Percentiles rank a stretch among this genome's conserved stretches.
Evolutionary conservation across 768 basidiomycete species (phyloP).

Genomic region (Naganishia onofrii): DNA sequence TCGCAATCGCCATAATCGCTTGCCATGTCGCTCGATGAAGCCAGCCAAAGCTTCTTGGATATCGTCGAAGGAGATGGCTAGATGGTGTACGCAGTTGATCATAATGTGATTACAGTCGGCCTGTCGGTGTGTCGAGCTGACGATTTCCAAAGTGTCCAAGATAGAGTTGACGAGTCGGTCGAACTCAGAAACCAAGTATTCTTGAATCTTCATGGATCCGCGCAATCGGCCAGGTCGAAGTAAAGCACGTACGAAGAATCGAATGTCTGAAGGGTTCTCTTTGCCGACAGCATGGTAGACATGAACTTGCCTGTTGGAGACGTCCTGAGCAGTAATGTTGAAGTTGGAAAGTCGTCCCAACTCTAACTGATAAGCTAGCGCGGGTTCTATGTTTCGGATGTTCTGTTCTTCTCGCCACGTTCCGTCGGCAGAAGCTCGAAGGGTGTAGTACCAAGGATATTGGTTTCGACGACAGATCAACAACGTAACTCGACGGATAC

Average conservation of each 20-base stretch:
- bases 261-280: conserved; percentile 94
- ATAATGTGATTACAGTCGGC: conserved; percentile 98
- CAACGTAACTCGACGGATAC: conserved; percentile 87
- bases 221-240: conserved; percentile 91
- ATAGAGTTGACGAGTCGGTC: conserved; percentile 92
- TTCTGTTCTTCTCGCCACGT: conserved; percentile 90
- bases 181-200: conserved; percentile 97
- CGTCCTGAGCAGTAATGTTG: conserved; percentile 91
- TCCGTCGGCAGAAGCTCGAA: conserved; percentile 64
- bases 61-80: conserved; percentile 91
- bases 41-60: conserved; percentile 96
- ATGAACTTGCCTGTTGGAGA: conserved; percentile 95
- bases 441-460: conserved; percentile 92
- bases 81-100: conserved; percentile 98
- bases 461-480: conserved; percentile 84
- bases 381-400: conserved; percentile 97
- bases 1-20: conserved; percentile 94
- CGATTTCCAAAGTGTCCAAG: conserved; percentile 91
- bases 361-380: conserved; percentile 95
- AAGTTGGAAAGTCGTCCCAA: conserved; percentile 94
- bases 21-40: conserved; percentile 98
- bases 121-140: conserved; percentile 80
- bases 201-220: conserved; percentile 87
- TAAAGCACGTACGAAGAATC: conserved; percentile 96
- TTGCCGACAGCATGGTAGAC: conserved; percentile 92